phyloP scores from a whole-genome alignment of 1,284 basidiomycete genomes.

The Sphaerobolus stellatus region DNA sequence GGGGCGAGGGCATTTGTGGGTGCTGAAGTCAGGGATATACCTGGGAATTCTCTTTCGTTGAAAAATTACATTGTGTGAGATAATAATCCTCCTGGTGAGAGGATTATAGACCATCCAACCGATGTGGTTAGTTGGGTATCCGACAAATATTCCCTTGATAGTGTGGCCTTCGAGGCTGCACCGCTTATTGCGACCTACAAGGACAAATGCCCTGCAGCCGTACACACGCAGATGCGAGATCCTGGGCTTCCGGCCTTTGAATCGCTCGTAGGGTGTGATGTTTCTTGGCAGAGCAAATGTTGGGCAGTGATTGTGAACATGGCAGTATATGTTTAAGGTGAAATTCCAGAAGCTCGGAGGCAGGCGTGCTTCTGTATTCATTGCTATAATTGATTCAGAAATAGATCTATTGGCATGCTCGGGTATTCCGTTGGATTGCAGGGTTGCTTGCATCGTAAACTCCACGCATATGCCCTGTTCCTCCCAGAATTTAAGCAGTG shows the following conservation, averaged over 20 bases:
- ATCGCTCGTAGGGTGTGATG: background rate
- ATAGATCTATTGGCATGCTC: slow-evolving; percentile 25
- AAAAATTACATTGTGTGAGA: slow-evolving; percentile 27
- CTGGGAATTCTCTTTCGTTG: slow-evolving; percentile 26
- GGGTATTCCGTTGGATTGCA: slow-evolving; percentile 28
- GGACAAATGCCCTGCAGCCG: slow-evolving; percentile 36
- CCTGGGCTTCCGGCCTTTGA: slow-evolving; percentile 24
- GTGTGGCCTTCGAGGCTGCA: slow-evolving; percentile 28
- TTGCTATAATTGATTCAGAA: background rate
- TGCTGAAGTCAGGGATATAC: no score
- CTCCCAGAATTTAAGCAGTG: slow-evolving; percentile 32
- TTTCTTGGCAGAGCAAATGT: slow-evolving; percentile 9
- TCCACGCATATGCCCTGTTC: slow-evolving; percentile 23
- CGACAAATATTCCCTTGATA: slow-evolving; percentile 36
- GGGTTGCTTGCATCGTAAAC: slow-evolving; percentile 19
- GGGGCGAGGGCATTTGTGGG: no score
- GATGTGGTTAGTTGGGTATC: slow-evolving; percentile 31
- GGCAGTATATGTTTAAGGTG: slow-evolving; percentile 13
- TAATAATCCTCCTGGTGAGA: slow-evolving; percentile 20
- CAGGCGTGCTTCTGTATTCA: slow-evolving; percentile 12
- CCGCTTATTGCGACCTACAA: slow-evolving; percentile 31
- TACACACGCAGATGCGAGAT: slow-evolving; percentile 30
- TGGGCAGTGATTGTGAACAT: slow-evolving; percentile 15
- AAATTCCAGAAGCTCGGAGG: slow-evolving; percentile 19
- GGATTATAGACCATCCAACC: slow-evolving; percentile 34